Evolutionary conservation across 164 flowering plant genomes (phyloP).

Genomic region (Aristolochia californica): DNA sequence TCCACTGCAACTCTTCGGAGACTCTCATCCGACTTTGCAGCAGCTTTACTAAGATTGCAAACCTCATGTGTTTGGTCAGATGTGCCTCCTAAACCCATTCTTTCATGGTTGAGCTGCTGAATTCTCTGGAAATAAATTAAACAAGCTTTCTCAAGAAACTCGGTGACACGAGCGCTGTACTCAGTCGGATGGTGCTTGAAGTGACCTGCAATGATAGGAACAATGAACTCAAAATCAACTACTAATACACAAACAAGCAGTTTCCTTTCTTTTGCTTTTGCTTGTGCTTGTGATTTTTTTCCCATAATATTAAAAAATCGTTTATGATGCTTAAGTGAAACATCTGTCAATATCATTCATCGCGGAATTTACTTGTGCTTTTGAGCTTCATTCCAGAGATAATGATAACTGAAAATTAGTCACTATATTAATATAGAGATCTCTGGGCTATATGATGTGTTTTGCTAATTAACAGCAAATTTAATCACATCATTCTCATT

Average conservation of each 20-base stretch:
- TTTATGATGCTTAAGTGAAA: too few relatives aligned
- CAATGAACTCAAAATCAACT: not conserved
- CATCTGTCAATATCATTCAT: too few relatives aligned
- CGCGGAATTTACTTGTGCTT: too few relatives aligned
- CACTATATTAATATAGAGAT: too few relatives aligned
- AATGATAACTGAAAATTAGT: too few relatives aligned
- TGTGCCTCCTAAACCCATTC: constrained; percentile 24
- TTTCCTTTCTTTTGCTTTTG: too few relatives aligned
- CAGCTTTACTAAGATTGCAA: constrained; percentile 33
- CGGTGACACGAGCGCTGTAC: constrained; percentile 62
- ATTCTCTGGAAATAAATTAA: constrained; percentile 41
- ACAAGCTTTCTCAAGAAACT: constrained; percentile 68
- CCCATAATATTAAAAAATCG: too few relatives aligned
- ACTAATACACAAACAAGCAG: not conserved
- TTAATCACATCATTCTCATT: too few relatives aligned
- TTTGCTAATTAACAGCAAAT: too few relatives aligned
- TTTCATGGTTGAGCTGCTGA: constrained; percentile 37
- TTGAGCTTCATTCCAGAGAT: too few relatives aligned
- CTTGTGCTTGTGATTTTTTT: too few relatives aligned
- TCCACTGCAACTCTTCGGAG: constrained; percentile 42
- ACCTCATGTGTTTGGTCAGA: constrained; percentile 32
- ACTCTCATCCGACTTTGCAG: constrained; percentile 34
- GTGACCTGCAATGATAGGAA: constrained; percentile 42
- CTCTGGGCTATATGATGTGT: too few relatives aligned
- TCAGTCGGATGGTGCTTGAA: constrained; percentile 54